Conservation (phyloP, 768 basidiomycete genomes). For the Russula olivacea region DNA sequence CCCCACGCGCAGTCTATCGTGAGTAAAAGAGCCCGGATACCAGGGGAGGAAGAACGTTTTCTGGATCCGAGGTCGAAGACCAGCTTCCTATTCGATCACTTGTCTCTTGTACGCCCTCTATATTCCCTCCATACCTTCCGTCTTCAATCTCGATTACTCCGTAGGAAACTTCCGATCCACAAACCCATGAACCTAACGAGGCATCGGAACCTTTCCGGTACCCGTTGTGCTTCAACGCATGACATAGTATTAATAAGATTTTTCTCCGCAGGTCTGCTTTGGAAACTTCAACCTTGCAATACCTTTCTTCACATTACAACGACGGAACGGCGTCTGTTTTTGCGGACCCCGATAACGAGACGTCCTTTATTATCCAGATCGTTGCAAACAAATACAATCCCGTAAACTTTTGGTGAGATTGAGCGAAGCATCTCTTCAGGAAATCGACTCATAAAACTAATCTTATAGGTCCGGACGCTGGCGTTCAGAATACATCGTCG, state of each 20-base stretch:
- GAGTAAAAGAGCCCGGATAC: conserved; percentile 61
- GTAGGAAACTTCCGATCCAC: conserved; percentile 74
- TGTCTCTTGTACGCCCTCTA: conserved; percentile 57
- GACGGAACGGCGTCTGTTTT: conserved; percentile 76
- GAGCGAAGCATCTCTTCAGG: not conserved
- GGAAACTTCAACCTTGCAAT: conserved; percentile 58
- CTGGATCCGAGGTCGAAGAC: conserved; percentile 76
- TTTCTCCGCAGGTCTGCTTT: conserved; percentile 52
- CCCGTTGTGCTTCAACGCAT: conserved; percentile 18
- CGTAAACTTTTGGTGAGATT: conserved; percentile 76
- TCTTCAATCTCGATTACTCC: not conserved
- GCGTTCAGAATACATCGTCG: conserved; percentile 80
- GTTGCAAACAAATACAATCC: conserved; percentile 98
- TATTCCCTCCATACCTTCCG: not conserved
- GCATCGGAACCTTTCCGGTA: conserved; percentile 77
- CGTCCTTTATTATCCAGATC: conserved; percentile 63
- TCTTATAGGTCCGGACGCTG: conserved; percentile 82
- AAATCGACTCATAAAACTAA: not conserved
- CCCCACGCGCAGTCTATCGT: conserved; percentile 62
- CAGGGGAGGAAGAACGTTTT: conserved; percentile 59
- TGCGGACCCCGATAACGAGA: conserved; percentile 41
- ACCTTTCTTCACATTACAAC: conserved; percentile 76
- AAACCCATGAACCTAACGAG: conserved; percentile 52
- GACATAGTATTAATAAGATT: too few relatives aligned
- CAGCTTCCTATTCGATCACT: conserved; percentile 80